These are phyloP conservation scores for Herpotrichia juniperi DNA, from an alignment of 2,329 filamentous ascomycete species.

Conservation along the genomic window DNA sequence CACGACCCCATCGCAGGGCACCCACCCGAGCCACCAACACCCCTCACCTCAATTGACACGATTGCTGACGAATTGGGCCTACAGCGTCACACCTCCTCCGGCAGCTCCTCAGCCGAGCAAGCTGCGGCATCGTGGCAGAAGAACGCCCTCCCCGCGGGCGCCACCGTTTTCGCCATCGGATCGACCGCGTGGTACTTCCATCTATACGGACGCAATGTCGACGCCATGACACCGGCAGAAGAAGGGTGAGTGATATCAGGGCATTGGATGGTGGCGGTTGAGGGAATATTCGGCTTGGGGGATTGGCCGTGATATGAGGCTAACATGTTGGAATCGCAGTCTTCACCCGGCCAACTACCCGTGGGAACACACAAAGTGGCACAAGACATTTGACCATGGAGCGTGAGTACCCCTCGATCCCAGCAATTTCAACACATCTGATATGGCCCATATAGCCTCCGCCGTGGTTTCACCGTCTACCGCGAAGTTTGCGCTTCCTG, in stretches of 20 bases:
- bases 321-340: constrained; percentile 58
- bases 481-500: constrained; percentile 97
- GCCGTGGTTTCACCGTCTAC: constrained; percentile 99
- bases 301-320: constrained; percentile 32
- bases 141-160: constrained; percentile 85
- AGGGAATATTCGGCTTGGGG: constrained; percentile 31
- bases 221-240: constrained; percentile 91
- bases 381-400: constrained; percentile 96
- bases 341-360: constrained; percentile 91
- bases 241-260: constrained; percentile 80
- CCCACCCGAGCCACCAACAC: constrained; percentile 16
- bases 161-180: constrained; percentile 84
- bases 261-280: constrained; percentile 15
- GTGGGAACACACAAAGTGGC: constrained; percentile 91
- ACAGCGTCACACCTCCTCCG: constrained; percentile 70
- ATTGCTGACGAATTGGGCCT: constrained; percentile 40
- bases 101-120: constrained; percentile 70
- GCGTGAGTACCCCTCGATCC: constrained; percentile 68
- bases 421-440: constrained; percentile 1
- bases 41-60: constrained; percentile 32
- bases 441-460: constrained; percentile 68
- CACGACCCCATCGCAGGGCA: constrained; percentile 25
- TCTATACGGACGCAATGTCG: constrained; percentile 85
- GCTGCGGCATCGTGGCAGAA: constrained; percentile 78
- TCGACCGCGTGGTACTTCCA: constrained; percentile 98